A percentile compares a stretch with the other conserved stretches of the same genome.
These are phyloP conservation scores for Globisporangium cederbergense DNA, from an alignment of 352 stramenopile species.

Conservation along the genomic window DNA sequence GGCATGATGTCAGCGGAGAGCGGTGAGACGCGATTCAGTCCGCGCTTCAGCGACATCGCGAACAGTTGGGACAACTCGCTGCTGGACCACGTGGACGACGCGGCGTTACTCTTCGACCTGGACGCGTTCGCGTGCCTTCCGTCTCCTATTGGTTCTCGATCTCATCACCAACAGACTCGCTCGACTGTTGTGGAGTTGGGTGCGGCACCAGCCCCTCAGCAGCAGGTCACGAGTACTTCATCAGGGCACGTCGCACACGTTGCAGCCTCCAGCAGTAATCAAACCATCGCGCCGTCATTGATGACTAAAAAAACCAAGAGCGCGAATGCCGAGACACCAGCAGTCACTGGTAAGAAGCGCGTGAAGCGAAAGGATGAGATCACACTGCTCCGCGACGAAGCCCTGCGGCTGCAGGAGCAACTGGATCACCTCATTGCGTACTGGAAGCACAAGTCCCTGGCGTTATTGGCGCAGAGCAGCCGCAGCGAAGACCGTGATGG, in stretches of 20 bases:
- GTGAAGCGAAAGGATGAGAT: background rate
- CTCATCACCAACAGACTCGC: no score
- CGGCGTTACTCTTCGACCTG: background rate
- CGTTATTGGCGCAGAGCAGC: background rate
- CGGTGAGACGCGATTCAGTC: no score
- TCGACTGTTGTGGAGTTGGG: background rate
- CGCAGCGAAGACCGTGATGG: background rate
- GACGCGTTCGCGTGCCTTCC: background rate
- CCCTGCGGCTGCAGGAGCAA: background rate
- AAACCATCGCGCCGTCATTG: no score
- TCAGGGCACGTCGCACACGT: no score
- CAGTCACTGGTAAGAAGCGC: background rate
- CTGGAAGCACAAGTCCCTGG: background rate
- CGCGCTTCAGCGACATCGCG: background rate
- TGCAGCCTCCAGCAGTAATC: background rate
- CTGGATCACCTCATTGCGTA: background rate
- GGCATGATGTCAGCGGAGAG: background rate
- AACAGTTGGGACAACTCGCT: background rate
- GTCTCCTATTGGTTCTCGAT: background rate
- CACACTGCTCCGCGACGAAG: background rate
- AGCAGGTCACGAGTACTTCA: background rate
- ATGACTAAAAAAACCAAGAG: background rate
- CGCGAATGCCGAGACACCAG: background rate
- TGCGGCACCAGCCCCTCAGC: no score
- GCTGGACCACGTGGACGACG: background rate